Percentiles rank a stretch among this genome's conserved stretches.
These are phyloP conservation scores for Lippia alba DNA, from an alignment of 305 asterid species.

Conservation along the genomic window DNA sequence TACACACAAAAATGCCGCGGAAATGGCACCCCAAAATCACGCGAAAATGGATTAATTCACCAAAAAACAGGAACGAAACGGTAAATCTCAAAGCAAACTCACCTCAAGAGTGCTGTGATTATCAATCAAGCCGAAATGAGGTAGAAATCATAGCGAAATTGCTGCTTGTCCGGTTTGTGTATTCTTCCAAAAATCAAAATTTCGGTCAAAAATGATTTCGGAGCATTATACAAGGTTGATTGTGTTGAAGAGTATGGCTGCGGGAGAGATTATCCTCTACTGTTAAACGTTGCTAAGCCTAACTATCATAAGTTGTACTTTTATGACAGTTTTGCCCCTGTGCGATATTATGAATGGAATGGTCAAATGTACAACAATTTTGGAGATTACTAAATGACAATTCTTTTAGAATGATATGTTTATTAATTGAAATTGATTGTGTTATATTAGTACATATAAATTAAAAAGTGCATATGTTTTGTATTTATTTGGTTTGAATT, in stretches of 20 bases:
- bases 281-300: slow-evolving; percentile 1
- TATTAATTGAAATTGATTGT: too few species aligned
- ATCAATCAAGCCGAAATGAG: slow-evolving; percentile 23
- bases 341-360: too few species aligned
- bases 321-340: neutral
- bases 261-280: slow-evolving; percentile 28
- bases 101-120: slow-evolving; percentile 34
- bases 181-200: neutral
- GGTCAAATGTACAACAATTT: slow-evolving; percentile 22
- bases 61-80: neutral
- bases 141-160: slow-evolving; percentile 28
- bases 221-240: slow-evolving; percentile 32
- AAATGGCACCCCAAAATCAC: slow-evolving; percentile 2
- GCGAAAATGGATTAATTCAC: slow-evolving; percentile 8
- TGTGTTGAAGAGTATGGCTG: slow-evolving; percentile 16
- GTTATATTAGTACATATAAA: too few species aligned
- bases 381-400: too few species aligned
- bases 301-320: slow-evolving; percentile 24
- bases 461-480: too few species aligned
- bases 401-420: too few species aligned
- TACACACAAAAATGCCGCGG: slow-evolving; percentile 12
- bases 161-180: neutral
- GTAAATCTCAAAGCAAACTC: slow-evolving; percentile 17
- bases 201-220: slow-evolving; percentile 23
- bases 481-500: too few species aligned